Base-by-base conservation (phyloP, 1,284 basidiomycete genomes). In the Fistulinella staudtii region DNA sequence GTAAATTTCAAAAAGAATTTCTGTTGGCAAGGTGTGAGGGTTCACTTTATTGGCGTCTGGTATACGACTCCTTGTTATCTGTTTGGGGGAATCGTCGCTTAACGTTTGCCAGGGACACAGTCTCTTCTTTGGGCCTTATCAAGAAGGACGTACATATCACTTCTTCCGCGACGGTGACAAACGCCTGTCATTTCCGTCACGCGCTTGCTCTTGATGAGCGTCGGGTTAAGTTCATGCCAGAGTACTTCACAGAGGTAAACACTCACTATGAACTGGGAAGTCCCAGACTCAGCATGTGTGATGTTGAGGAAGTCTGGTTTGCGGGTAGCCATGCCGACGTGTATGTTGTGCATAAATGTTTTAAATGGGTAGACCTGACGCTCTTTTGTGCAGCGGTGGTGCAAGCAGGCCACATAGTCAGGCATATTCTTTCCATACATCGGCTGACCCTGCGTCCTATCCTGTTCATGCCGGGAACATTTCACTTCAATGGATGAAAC, bases 201-300 rank as follows among this genome's bases (percentile, higher is more conserved):
- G 58, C 53, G 2, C 53, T 58, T 11, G 56, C 56, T 11, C 46
- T 68, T 1, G 67, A 69, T 29, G 67, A 69, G 39, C 51, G 59
- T 29, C 64, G 67, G 2, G 65, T 65, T 21, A 66, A 66, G 40
- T 69, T 66, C 46, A 54, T 63, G 35, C 65, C 67, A 1, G 68
- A 70, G 41, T 62, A 63, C 24, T 52, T 47, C 34, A 40, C 38
- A 8, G 49, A 52, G 22, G 28, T 29, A 5, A n/a, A 29, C 28
- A n/a, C 28, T n/a, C 8, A n/a, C 28, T 5, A 13, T 29, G 14
- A n/a, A 5, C 5, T 5, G 5, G 28, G 8, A 29, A 29, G 28
- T 29, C 28, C 28, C 28, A 10, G 8, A 13, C 5, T n/a, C 8
- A 29, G 14, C 28, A 13, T 10, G 8, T 10, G 28, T 22, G 49